Conservation (phyloP, 2,329 filamentous ascomycete genomes). For the Penicillium nordicum region DNA sequence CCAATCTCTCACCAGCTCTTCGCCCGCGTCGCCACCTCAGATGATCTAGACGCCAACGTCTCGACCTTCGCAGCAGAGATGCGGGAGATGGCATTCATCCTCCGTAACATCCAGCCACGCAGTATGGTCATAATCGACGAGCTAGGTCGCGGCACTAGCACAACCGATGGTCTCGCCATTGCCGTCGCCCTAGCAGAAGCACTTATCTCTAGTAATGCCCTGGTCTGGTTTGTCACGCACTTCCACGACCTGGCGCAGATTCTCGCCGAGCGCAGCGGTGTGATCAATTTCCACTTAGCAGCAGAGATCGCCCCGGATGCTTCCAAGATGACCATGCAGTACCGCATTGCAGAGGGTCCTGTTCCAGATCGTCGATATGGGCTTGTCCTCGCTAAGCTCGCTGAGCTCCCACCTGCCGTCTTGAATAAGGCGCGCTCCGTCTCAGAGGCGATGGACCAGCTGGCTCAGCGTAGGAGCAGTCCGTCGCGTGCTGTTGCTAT, state of each 20-base stretch:
- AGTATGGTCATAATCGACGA: constrained; percentile 88
- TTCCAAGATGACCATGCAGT: constrained; percentile 78
- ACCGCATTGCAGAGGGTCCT: constrained; percentile 71
- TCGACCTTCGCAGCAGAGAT: constrained; percentile 95
- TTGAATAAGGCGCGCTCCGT: constrained; percentile 66
- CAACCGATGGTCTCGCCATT: constrained; percentile 81
- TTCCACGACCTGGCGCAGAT: constrained; percentile 79
- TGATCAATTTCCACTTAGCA: constrained; percentile 76
- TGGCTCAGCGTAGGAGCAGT: constrained; percentile 57
- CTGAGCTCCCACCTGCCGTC: constrained; percentile 67
- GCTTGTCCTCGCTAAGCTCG: constrained; percentile 70
- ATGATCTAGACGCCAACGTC: constrained; percentile 83
- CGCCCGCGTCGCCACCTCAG: constrained; percentile 79
- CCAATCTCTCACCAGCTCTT: constrained; percentile 80
- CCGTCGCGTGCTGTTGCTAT: constrained; percentile 57
- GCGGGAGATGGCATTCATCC: constrained; percentile 91
- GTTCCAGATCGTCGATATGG: constrained; percentile 75
- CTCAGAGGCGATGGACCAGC: constrained; percentile 58
- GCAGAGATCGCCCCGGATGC: constrained; percentile 60
- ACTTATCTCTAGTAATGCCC: constrained; percentile 70
- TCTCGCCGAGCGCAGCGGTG: constrained; percentile 69
- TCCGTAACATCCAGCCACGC: constrained; percentile 72
- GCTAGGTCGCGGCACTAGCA: constrained; percentile 85
- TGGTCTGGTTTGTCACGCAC: constrained; percentile 92
- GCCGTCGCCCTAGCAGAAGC: constrained; percentile 87